Evolutionary conservation across 2,329 filamentous ascomycete genomes (phyloP), one percentile per base, ranked within the genome.

Genomic region (Cercospora beticola): DNA sequence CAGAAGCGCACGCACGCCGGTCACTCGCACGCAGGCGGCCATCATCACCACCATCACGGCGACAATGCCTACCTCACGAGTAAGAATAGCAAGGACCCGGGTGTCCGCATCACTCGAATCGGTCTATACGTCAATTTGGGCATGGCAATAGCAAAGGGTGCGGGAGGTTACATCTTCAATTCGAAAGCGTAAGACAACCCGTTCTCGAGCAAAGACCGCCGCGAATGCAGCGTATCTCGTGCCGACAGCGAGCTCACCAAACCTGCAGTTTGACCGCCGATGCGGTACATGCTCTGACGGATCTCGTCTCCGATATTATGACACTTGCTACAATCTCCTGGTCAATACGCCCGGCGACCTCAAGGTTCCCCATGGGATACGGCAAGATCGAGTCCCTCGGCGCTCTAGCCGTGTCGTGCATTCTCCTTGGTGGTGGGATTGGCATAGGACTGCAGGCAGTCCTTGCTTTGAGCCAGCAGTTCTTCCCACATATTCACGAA

Each of bases 371-470:
- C 2, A 88, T 89, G 75, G 95, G 95, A 1, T 99, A 97, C 78
- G 95, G 95, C 78, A 99, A 99, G 83, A 88, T 99, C n/a, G 95
- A 99, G 84, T 97, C 93, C 76, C 82, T 99, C 77, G 95, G 95
- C 21, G 95, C 93, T 23, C 83, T 99, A 68, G 95, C 94, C 16
- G 95, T 99, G 36, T 97, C 94, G 74, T 90, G 93, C 71, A 91
- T 99, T 82, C 85, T 99, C 75, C 86, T 99, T 2, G 88, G 90
- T 59, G 95, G 95, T 70, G 95, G 95, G 62, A 82, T 97, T 71
- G 93, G 96, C 79, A 98, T 99, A 91, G 93, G 93, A 71, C 88
- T 81, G 79, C 84, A 80, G 83, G 91, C 78, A 81, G 83, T 76
- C 87, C 92, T 82, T 78, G 86, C 72, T 84, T 90, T 82, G 46